Evolutionary conservation across 2,329 filamentous ascomycete genomes (phyloP), one percentile per base, ranked within the genome.

Genomic region (Alternaria arborescens): DNA sequence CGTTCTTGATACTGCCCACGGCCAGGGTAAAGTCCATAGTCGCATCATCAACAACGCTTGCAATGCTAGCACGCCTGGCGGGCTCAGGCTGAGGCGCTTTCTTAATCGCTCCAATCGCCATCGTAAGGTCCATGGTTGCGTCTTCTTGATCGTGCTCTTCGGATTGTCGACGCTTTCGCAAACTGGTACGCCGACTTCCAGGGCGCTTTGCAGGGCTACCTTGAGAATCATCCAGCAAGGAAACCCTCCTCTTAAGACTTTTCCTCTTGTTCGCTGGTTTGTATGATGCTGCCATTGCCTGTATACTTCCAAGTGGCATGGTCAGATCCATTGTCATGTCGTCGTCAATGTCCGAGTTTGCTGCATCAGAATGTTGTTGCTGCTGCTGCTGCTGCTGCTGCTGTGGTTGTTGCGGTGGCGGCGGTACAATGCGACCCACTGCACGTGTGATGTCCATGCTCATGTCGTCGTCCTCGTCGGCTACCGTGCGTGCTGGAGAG

Each of bases 371-470:
- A 43, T 67, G 55, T 51, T 78, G 40, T 2, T 78, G 40, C 1
- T 77, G 70, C 22, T n/a, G n/a, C n/a, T 40, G 40, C 20, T 67
- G 52, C 52, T 77, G 70, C 32, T 78, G 24, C 18, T 55, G 43
- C 36, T 24, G 18, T 6, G 84, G 81, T 20, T 34, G 83, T 3
- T 84, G 81, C 24, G 41, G 20, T 5, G 84, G 81, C 20, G 46
- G 83, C 2, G 84, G 81, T 26, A 97, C 78, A 55, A 98, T 97
- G 3, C 89, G 87, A 8, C 94, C 94, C 54, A 97, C 83, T 8
- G 88, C 92, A 55, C 87, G 88, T 2, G 94, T 97, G 8, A 97
- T 92, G 70, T 98, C 94, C 94, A 98, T 97, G 22, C 92, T 95
- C 84, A 96, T 89, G 40, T 94, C 92, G 65, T 85, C 81, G 12